Evolutionary conservation across 2,329 filamentous ascomycete species (phyloP), one percentile per base, ranked within the genome.

Genomic region (Seiridium cupressi): DNA sequence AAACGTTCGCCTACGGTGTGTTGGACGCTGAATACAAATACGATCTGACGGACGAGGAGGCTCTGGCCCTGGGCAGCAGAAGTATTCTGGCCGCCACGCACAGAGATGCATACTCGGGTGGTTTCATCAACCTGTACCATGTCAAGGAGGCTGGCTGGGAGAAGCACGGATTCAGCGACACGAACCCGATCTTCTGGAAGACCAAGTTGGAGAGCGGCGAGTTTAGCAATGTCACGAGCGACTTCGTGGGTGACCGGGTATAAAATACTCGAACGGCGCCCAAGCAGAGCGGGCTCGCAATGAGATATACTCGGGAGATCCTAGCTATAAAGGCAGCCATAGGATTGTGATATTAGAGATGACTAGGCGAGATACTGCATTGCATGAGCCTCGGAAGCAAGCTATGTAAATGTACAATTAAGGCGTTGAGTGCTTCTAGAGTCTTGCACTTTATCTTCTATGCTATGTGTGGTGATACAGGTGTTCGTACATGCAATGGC

Each of bases 151-250:
- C 93, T 65, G 95, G 95, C 69, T 99, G 95, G 95, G 93, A 96
- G 72, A 97, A 96, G 86, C 94, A 98, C 74, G 95, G 95, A 64
- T 99, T 99, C 85, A 93, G 83, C 73, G 95, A 99, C 78, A 98
- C 94, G 69, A 97, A 98, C 83, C 94, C 94, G 49, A 96, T 98
- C 74, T 99, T 99, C 89, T 99, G 95, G 95, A 90, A 96, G 84
- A 97, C 93, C 55, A 99, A 99, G 88, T 80, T 99, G 72, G 90
- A 97, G 77, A 96, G 96, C 87, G 93, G 93, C 77, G 95, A 99
- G 82, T 99, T 99, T 78, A 94, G 90, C 65, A 97, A 97, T 75
- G 93, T 97, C 58, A 96, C 92, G 61, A 91, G 90, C 70, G 81
- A 88, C 71, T 75, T 96, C 73, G 84, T 84, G n/a, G 60, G 58